Conservation (phyloP, 192 early-diverging fungal species). For the Neocallimastix lanati region DNA sequence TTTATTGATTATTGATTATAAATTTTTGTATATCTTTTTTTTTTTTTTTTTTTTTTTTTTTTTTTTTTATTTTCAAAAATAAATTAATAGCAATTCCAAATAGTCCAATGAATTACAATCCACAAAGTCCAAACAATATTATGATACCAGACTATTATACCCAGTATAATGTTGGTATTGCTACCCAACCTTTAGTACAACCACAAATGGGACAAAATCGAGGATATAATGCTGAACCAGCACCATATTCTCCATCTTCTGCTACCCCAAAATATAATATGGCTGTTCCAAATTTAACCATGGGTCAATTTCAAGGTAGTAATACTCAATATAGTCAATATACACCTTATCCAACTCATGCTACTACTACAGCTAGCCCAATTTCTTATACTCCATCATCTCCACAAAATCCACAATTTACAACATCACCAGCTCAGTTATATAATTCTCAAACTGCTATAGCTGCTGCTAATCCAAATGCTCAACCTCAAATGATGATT, state of each 20-base stretch:
- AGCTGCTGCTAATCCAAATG: not conserved
- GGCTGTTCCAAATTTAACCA: not conserved
- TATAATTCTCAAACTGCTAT: not conserved
- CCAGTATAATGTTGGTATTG: not conserved
- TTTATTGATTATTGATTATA: too few species aligned
- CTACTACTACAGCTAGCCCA: not conserved
- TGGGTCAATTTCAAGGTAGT: not conserved
- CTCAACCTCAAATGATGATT: not conserved
- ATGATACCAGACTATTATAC: not conserved
- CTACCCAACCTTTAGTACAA: not conserved
- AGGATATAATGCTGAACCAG: not conserved
- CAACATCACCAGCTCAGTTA: not conserved
- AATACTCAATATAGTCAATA: not conserved
- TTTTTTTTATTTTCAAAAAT: too few species aligned
- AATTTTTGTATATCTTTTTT: too few species aligned
- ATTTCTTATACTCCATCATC: not conserved
- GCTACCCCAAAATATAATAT: not conserved
- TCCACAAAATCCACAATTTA: not conserved
- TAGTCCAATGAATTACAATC: not conserved
- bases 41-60: too few species aligned
- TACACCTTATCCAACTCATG: not conserved
- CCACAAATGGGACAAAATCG: not conserved
- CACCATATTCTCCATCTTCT: not conserved
- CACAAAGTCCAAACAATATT: not conserved
- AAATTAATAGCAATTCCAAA: not conserved